These are phyloP conservation scores for Phyllosticta capitalensis DNA, from an alignment of 2,329 filamentous ascomycete genomes.

Conservation along the genomic window DNA sequence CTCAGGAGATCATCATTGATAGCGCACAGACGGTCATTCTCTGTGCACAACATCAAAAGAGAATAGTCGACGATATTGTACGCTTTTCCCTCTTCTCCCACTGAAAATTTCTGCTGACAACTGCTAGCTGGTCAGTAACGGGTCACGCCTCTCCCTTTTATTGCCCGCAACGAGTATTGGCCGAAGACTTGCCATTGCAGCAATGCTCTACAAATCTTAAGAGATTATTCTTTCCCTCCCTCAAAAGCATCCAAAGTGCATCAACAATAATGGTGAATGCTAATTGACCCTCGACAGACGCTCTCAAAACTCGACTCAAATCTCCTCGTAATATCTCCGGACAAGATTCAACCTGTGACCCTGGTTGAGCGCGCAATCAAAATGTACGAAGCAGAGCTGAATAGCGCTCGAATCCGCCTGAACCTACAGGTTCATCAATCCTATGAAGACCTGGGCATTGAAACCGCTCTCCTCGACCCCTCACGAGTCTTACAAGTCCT, in stretches of 20 bases:
- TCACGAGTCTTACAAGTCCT: conserved; percentile 16
- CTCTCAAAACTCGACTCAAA: conserved; percentile 13
- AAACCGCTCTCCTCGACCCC: conserved; percentile 13
- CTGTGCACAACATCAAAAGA: conserved; percentile 26
- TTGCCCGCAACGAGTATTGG: background rate
- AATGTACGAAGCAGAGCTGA: conserved; percentile 19
- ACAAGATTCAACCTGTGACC: conserved; percentile 13
- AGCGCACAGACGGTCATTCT: conserved; percentile 20
- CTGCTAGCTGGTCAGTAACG: conserved; percentile 1
- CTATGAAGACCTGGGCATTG: conserved; percentile 12
- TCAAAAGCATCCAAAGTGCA: too few species aligned
- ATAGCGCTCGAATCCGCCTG: conserved; percentile 12
- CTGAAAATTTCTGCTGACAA: background rate
- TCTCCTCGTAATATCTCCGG: conserved; percentile 19
- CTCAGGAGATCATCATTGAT: conserved; percentile 12
- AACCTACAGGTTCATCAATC: conserved; percentile 13
- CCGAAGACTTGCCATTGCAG: too few species aligned
- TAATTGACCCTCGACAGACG: background rate
- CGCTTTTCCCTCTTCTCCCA: background rate
- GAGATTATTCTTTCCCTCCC: too few species aligned
- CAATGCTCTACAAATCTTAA: too few species aligned
- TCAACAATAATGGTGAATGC: too few species aligned
- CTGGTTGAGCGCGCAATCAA: conserved; percentile 16
- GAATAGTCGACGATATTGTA: conserved; percentile 17
- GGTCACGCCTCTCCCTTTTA: too few species aligned